These are phyloP conservation scores for Heteromeles arbutifolia DNA, from an alignment of 306 rosid genomes.

Conservation along the genomic window DNA sequence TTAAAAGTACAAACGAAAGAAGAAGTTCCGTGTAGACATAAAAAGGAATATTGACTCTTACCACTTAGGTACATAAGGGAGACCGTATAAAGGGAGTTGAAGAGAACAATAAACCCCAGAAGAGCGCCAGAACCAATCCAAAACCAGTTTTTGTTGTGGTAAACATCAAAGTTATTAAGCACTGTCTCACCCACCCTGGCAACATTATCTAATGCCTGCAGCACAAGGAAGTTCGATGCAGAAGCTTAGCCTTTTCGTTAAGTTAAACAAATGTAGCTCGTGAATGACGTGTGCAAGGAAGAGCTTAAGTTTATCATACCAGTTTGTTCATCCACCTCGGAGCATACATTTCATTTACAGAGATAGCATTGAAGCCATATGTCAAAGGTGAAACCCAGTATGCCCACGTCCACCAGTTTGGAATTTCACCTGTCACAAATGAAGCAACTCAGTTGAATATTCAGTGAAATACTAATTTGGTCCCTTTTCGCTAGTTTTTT, in stretches of 20 bases:
- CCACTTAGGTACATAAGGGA: slow-evolving; percentile 76
- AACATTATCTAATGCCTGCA: slow-evolving; percentile 36
- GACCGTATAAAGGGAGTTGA: slow-evolving; percentile 74
- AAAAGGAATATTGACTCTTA: slow-evolving; percentile 33
- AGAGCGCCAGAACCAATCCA: slow-evolving; percentile 84
- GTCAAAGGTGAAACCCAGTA: slow-evolving; percentile 85
- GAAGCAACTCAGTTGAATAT: slow-evolving; percentile 8
- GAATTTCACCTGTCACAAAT: slow-evolving; percentile 56
- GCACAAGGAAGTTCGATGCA: background rate
- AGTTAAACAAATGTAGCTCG: background rate
- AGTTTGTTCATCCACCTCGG: slow-evolving; percentile 80
- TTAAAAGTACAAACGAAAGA: background rate
- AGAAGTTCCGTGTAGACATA: background rate
- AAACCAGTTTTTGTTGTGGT: slow-evolving; percentile 45
- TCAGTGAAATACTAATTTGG: slow-evolving; percentile 1
- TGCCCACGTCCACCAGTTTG: slow-evolving; percentile 93
- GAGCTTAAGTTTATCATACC: slow-evolving; percentile 29
- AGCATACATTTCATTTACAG: slow-evolving; percentile 78
- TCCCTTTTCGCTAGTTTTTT: background rate
- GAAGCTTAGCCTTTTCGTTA: background rate
- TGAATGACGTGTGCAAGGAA: background rate
- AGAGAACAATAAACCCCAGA: slow-evolving; percentile 51
- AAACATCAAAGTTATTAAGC: slow-evolving; percentile 43
- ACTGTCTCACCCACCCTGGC: slow-evolving; percentile 48
- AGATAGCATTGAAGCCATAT: slow-evolving; percentile 64